These are phyloP conservation scores for Podaxis pistillaris DNA, from an alignment of 768 basidiomycete species.

Conservation along the genomic window DNA sequence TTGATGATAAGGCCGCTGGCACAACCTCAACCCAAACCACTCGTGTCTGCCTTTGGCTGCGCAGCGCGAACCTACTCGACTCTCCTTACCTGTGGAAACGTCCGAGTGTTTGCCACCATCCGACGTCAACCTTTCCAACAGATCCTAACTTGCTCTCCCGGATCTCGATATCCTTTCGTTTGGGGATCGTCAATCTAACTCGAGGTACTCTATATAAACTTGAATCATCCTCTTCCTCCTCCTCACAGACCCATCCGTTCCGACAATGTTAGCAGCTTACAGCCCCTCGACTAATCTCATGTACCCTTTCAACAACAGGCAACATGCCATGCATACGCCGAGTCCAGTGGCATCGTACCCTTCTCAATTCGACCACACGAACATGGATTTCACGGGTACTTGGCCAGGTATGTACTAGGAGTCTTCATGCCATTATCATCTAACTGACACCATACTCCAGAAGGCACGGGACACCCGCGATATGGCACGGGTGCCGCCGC, in stretches of 20 bases:
- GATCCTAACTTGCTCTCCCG: constrained; percentile 9
- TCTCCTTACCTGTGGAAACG: constrained; percentile 10
- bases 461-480: background rate
- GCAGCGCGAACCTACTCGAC: constrained; percentile 8
- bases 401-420: constrained; percentile 3
- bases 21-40: constrained; percentile 11
- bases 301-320: constrained; percentile 9
- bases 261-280: constrained; percentile 12
- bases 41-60: constrained; percentile 7
- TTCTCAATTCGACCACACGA: constrained; percentile 7
- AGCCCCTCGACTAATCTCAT: constrained; percentile 7
- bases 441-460: background rate
- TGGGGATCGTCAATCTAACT: constrained; percentile 8
- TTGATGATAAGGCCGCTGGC: constrained; percentile 9
- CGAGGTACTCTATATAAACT: constrained; percentile 14
- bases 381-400: background rate
- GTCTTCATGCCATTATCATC: background rate
- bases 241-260: constrained; percentile 4
- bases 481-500: background rate
- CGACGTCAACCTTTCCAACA: constrained; percentile 6
- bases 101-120: constrained; percentile 5
- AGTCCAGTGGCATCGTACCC: constrained; percentile 8
- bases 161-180: constrained; percentile 11
- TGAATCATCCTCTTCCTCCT: background rate
- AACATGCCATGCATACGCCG: constrained; percentile 10